Percentiles rank a stretch among this genome's conserved stretches.
phyloP scores from a whole-genome alignment of 306 rosid genomes.

The Prunus kanzakura region DNA sequence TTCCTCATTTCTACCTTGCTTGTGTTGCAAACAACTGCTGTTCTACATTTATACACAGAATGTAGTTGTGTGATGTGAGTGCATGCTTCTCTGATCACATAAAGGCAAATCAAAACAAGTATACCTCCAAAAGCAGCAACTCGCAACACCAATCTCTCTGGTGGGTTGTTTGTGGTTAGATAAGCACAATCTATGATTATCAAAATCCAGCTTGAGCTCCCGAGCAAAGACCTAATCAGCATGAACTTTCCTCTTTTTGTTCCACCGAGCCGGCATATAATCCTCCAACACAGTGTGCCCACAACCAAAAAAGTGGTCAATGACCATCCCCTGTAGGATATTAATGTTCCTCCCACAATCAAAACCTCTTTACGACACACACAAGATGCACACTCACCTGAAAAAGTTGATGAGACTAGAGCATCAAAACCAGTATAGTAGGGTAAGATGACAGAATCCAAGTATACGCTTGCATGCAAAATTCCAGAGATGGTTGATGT shows the following conservation, averaged over 20 bases:
- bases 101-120: constrained; percentile 34
- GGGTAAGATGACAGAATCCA: constrained; percentile 70
- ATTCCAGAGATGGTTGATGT: constrained; percentile 83
- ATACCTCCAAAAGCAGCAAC: constrained; percentile 60
- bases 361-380: constrained; percentile 69
- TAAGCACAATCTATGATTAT: constrained; percentile 56
- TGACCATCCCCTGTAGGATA: constrained; percentile 78
- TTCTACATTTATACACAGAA: constrained; percentile 12
- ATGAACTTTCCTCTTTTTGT: constrained; percentile 27
- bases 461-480: constrained; percentile 74
- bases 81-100: constrained; percentile 21
- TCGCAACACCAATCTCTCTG: constrained; percentile 43
- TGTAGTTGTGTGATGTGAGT: constrained; percentile 15
- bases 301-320: constrained; percentile 69
- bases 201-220: constrained; percentile 52
- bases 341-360: constrained; percentile 65
- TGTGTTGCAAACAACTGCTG: not conserved
- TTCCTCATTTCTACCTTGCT: constrained; percentile 16
- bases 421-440: constrained; percentile 88
- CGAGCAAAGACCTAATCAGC: constrained; percentile 35
- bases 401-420: constrained; percentile 45
- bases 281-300: constrained; percentile 59
- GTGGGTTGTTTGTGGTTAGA: constrained; percentile 44
- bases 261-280: constrained; percentile 44
- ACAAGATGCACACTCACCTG: constrained; percentile 79